A percentile compares a stretch with the other conserved stretches of the same genome.
These are phyloP conservation scores for Passiflora organensis DNA, from an alignment of 345 rosid species.

Conservation along the genomic window DNA sequence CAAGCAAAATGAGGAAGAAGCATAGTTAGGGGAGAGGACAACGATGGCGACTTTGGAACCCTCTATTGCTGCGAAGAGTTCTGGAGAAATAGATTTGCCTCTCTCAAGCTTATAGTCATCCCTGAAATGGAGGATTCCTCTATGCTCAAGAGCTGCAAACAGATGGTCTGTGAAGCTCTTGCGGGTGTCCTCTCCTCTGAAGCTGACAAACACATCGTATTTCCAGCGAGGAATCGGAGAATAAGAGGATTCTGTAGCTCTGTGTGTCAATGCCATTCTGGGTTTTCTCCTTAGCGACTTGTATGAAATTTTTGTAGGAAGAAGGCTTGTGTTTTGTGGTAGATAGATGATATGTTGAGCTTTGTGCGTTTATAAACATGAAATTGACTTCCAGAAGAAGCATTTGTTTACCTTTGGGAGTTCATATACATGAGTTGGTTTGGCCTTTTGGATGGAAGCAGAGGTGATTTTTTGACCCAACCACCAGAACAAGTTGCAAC, in stretches of 20 bases:
- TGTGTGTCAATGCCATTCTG: too few relatives aligned
- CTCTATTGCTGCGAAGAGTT: slow-evolving; percentile 6
- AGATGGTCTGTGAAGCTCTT: not conserved
- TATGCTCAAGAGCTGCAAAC: slow-evolving; percentile 4
- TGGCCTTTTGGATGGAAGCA: too few relatives aligned
- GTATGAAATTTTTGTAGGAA: too few relatives aligned
- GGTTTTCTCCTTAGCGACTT: too few relatives aligned
- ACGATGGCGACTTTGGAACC: slow-evolving; percentile 1
- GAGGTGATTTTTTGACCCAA: too few relatives aligned
- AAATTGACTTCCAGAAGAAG: too few relatives aligned
- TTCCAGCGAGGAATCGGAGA: not conserved
- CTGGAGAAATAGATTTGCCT: not conserved
- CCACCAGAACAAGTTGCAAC: too few relatives aligned
- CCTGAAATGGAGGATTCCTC: slow-evolving; percentile 4
- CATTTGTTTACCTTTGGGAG: too few relatives aligned
- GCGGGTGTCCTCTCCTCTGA: slow-evolving; percentile 1
- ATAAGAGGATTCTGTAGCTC: not conserved
- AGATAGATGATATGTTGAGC: too few relatives aligned
- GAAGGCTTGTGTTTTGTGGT: too few relatives aligned
- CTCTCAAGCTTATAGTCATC: not conserved
- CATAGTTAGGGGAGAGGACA: slow-evolving; percentile 1
- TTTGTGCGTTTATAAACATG: too few relatives aligned
- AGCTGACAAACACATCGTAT: slow-evolving; percentile 12
- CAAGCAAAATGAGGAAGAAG: slow-evolving; percentile 5
- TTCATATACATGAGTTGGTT: too few relatives aligned